phyloP scores from a whole-genome alignment of 2,329 filamentous ascomycete species.

The Clonostachys rhizophaga region DNA sequence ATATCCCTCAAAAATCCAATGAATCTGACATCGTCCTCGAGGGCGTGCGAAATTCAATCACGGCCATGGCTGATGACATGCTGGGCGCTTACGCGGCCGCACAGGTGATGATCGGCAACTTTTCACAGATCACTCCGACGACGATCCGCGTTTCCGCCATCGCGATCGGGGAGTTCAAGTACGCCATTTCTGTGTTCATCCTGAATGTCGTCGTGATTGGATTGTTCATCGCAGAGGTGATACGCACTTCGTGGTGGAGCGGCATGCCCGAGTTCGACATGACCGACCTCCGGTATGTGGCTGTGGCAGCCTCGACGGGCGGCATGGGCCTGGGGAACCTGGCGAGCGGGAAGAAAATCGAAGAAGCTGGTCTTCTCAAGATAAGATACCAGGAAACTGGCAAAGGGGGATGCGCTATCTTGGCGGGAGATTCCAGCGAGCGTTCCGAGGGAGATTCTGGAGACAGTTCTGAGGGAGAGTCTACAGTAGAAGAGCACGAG shows the following conservation, averaged over 20 bases:
- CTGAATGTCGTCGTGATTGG: neutral
- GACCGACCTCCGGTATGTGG: conserved; percentile 6
- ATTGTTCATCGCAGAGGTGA: conserved; percentile 4
- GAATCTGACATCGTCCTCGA: neutral
- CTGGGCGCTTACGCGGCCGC: neutral
- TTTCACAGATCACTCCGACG: neutral
- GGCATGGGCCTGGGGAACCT: neutral
- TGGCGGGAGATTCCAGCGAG: too few relatives aligned
- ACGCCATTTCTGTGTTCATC: neutral
- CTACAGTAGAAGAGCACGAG: too few relatives aligned
- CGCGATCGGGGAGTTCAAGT: neutral
- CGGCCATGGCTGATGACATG: neutral
- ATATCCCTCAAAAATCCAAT: neutral
- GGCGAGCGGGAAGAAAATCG: neutral
- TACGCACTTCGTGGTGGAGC: conserved; percentile 9
- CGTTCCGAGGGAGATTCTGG: too few relatives aligned
- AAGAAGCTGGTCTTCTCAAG: neutral
- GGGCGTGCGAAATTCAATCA: neutral
- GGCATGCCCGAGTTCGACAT: conserved; percentile 8
- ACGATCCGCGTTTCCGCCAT: neutral
- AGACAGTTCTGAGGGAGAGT: too few relatives aligned
- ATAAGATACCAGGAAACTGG: neutral
- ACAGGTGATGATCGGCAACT: neutral
- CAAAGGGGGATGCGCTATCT: too few relatives aligned
- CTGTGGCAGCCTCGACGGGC: neutral